These are phyloP conservation scores for Thielaviopsis musarum DNA, from an alignment of 2,329 filamentous ascomycete genomes.

Conservation along the genomic window DNA sequence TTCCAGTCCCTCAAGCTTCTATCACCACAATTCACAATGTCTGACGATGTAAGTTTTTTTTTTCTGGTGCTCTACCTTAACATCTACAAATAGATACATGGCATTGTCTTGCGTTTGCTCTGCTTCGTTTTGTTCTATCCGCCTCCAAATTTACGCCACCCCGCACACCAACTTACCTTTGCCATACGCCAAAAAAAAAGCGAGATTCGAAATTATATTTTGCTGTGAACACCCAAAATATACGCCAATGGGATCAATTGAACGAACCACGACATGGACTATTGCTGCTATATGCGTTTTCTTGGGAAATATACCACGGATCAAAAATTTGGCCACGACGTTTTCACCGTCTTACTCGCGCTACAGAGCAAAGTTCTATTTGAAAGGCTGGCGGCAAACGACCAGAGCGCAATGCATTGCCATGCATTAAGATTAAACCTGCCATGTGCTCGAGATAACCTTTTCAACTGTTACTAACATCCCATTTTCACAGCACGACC, in stretches of 20 bases:
- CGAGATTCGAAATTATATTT: not conserved
- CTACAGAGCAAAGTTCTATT: not conserved
- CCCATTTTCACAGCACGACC: constrained; percentile 37
- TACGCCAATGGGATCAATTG: not conserved
- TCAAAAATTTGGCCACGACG: not conserved
- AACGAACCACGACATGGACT: not conserved
- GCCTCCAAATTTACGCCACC: not conserved
- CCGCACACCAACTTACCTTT: not conserved
- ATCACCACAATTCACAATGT: constrained; percentile 33
- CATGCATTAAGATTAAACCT: not conserved
- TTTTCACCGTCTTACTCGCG: not conserved
- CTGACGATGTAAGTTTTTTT: constrained; percentile 35
- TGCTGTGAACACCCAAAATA: not conserved
- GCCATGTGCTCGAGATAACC: constrained; percentile 6
- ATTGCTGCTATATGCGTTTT: not conserved
- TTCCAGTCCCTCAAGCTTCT: constrained; percentile 18
- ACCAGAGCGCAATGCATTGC: not conserved
- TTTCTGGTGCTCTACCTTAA: not conserved
- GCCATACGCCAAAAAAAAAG: not conserved
- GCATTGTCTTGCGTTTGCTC: not conserved
- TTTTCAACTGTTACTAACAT: not conserved
- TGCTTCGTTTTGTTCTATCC: not conserved
- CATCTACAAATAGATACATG: not conserved
- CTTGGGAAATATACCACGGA: not conserved
- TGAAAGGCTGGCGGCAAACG: not conserved